These are phyloP conservation scores for Huiozyma naganishii DNA, from an alignment of 805 yeast genomes.

Conservation along the genomic window DNA sequence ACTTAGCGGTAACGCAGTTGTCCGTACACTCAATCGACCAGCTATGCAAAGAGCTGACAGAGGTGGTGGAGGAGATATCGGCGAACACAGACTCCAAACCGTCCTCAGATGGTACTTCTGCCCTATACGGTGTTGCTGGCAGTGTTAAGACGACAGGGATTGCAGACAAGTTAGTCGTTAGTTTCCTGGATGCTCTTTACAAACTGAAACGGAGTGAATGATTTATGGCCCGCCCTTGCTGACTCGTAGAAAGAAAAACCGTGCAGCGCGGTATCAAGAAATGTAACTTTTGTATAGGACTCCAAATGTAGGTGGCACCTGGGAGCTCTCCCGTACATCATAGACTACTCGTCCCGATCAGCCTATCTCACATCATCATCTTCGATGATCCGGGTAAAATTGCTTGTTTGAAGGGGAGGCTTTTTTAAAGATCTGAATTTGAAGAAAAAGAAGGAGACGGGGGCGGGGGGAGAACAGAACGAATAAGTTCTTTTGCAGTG, in stretches of 20 bases:
- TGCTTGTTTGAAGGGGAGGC: too few relatives aligned
- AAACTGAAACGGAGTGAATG: conserved; percentile 31
- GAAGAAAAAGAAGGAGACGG: too few relatives aligned
- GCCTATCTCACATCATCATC: too few relatives aligned
- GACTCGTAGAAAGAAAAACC: background rate
- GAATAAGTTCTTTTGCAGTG: too few relatives aligned
- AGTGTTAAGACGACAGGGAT: conserved; percentile 75
- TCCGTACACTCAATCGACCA: conserved; percentile 52
- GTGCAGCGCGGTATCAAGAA: background rate
- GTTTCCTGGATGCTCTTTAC: conserved; percentile 73
- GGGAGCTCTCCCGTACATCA: too few relatives aligned
- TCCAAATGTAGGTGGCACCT: too few relatives aligned
- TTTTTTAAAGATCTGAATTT: too few relatives aligned
- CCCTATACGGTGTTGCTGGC: conserved; percentile 92
- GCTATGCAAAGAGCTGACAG: conserved; percentile 42
- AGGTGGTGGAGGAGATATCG: conserved; percentile 34
- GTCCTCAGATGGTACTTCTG: conserved; percentile 61
- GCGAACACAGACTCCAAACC: conserved; percentile 19
- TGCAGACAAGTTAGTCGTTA: conserved; percentile 68
- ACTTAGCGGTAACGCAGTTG: conserved; percentile 74
- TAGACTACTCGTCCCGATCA: too few relatives aligned
- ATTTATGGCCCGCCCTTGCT: background rate
- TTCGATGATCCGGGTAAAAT: too few relatives aligned
- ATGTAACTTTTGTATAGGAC: too few relatives aligned
- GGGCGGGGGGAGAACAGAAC: too few relatives aligned